These are phyloP conservation scores for Penicillium chermesinum DNA, from an alignment of 495 filamentous ascomycete species.

Conservation along the genomic window DNA sequence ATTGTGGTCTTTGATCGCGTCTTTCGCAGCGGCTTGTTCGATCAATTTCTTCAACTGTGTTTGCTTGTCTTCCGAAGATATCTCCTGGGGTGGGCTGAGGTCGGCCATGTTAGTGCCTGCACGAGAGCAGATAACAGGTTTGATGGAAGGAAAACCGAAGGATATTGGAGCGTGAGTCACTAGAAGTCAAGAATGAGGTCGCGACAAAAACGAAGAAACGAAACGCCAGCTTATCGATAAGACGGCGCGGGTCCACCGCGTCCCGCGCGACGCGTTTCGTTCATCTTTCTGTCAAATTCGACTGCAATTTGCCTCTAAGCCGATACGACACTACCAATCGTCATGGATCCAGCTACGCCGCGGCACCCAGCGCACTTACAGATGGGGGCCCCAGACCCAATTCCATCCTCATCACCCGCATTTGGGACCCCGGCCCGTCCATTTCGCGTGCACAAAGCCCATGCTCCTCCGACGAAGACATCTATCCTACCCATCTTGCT, in stretches of 20 bases:
- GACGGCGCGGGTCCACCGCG: constrained; percentile 8
- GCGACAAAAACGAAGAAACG: not conserved
- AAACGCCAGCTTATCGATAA: constrained; percentile 5
- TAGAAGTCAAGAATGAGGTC: not conserved
- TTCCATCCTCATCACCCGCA: constrained; percentile 83
- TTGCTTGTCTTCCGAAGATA: constrained; percentile 16
- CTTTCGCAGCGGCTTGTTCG: constrained; percentile 60
- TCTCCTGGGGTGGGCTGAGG: constrained; percentile 4
- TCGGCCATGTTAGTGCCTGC: not conserved
- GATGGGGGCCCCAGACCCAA: constrained; percentile 43
- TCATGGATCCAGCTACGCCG: constrained; percentile 25
- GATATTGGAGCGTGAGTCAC: no score
- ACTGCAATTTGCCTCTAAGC: not conserved
- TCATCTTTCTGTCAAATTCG: not conserved
- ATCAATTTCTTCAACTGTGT: constrained; percentile 43
- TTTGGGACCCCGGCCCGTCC: constrained; percentile 81
- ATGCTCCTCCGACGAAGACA: constrained; percentile 52
- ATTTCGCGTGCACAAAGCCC: constrained; percentile 41
- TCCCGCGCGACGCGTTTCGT: constrained; percentile 20
- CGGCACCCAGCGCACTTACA: constrained; percentile 26
- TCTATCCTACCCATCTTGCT: constrained; percentile 85
- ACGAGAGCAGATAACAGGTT: not conserved
- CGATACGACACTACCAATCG: not conserved
- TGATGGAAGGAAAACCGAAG: not conserved
- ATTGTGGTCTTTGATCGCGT: constrained; percentile 79